Conservation (phyloP, 1,139 yeast species). For the Saccharomyces hybrid region DNA sequence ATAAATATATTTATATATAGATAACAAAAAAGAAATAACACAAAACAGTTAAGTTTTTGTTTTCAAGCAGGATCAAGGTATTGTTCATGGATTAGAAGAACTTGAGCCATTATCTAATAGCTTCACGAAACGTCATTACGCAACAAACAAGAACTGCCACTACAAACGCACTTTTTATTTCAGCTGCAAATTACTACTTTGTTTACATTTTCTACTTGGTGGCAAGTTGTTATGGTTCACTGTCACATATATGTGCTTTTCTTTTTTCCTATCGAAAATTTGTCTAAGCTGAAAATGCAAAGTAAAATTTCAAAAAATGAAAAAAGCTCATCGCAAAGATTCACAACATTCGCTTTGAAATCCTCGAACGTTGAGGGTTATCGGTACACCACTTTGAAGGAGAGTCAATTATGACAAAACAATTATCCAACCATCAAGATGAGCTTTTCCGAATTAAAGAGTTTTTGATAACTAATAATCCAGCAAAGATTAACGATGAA, state of each 20-base stretch:
- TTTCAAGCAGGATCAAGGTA: neutral
- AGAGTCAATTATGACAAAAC: too few relatives aligned
- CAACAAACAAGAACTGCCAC: neutral
- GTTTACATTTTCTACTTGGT: neutral
- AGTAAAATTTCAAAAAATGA: neutral
- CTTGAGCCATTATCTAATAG: neutral
- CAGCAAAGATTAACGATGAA: constrained; percentile 11
- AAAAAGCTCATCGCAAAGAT: neutral
- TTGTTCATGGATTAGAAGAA: neutral
- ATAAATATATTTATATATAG: constrained; percentile 5
- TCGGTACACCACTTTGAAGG: neutral
- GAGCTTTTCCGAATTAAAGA: constrained; percentile 6
- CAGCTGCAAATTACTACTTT: neutral
- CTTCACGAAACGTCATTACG: neutral
- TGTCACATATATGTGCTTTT: neutral
- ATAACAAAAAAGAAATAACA: constrained; percentile 8
- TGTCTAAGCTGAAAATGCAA: neutral
- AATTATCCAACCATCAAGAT: neutral
- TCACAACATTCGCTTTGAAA: neutral
- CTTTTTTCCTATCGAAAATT: neutral
- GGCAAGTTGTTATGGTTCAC: neutral
- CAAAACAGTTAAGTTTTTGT: too few relatives aligned
- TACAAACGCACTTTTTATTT: neutral
- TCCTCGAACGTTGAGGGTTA: neutral
- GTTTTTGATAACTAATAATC: constrained; percentile 12